Conservation (phyloP, 2,329 filamentous ascomycete genomes). For the Fusarium sp. region DNA sequence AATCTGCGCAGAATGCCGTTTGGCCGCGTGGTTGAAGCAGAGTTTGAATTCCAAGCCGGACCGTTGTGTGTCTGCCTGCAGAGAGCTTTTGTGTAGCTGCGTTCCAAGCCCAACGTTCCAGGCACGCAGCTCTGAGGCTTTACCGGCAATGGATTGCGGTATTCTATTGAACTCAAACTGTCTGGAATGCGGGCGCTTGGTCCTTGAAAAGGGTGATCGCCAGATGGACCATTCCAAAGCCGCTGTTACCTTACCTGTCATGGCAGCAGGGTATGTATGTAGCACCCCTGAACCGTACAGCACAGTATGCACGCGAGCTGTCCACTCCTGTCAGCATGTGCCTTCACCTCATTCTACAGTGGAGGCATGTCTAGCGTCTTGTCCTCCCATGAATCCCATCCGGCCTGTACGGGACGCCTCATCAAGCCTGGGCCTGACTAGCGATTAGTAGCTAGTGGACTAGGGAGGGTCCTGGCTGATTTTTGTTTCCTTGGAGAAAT, state of each 20-base stretch:
- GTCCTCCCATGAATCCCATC: too few species aligned
- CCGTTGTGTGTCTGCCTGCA: background rate
- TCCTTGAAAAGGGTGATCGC: constrained; percentile 7
- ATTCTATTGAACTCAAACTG: constrained; percentile 5
- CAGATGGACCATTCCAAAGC: constrained; percentile 8
- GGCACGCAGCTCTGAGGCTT: background rate
- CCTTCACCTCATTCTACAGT: too few species aligned
- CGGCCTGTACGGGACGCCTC: too few species aligned
- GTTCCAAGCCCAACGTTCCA: constrained; percentile 17
- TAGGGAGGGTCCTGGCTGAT: too few species aligned
- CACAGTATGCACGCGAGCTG: too few species aligned
- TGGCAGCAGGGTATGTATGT: background rate
- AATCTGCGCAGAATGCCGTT: constrained; percentile 14
- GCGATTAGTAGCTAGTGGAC: too few species aligned
- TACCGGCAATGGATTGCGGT: background rate
- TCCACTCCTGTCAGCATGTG: too few species aligned
- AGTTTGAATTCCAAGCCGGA: constrained; percentile 15
- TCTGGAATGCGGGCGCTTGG: constrained; percentile 20
- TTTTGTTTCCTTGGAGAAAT: too few species aligned
- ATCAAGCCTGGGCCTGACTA: too few species aligned
- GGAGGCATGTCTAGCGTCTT: too few species aligned
- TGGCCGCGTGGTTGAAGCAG: background rate
- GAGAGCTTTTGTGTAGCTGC: constrained; percentile 12
- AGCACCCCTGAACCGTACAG: too few species aligned
- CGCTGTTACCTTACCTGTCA: constrained; percentile 12